Conservation (phyloP, 2,329 filamentous ascomycete species). For the Sordariomycetes sp. region DNA sequence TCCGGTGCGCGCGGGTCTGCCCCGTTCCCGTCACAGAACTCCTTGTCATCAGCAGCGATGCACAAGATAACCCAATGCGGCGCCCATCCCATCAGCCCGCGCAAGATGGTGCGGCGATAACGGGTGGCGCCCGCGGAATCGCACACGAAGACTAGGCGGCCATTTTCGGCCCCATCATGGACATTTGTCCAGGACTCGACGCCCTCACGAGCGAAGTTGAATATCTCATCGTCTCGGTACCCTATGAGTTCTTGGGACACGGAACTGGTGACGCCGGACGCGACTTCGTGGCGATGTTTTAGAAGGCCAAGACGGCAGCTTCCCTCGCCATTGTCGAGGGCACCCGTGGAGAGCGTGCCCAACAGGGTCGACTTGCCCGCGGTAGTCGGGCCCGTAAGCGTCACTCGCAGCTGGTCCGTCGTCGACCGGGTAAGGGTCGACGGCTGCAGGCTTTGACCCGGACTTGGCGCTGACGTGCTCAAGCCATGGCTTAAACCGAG, state of each 20-base stretch:
- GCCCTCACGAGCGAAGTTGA: conserved; percentile 70
- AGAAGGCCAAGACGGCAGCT: conserved; percentile 81
- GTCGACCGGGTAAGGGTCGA: conserved; percentile 24
- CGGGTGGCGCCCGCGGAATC: conserved; percentile 88
- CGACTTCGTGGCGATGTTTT: conserved; percentile 88
- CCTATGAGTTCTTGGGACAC: conserved; percentile 90
- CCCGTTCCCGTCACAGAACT: conserved; percentile 17
- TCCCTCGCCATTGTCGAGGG: conserved; percentile 82
- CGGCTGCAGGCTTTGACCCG: not conserved
- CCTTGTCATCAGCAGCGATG: conserved; percentile 67
- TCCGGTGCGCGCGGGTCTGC: not conserved
- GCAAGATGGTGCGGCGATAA: conserved; percentile 78
- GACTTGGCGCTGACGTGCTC: not conserved
- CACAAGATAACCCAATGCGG: conserved; percentile 91
- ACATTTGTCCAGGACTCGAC: conserved; percentile 93
- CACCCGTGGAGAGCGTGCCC: conserved; percentile 78
- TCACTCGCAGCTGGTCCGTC: conserved; percentile 72
- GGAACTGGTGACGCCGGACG: conserved; percentile 85
- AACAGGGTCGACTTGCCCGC: conserved; percentile 89
- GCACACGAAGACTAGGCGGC: conserved; percentile 75
- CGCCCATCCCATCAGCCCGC: conserved; percentile 88
- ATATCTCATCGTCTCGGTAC: conserved; percentile 51
- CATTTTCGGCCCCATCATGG: conserved; percentile 63
- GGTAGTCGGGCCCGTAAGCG: conserved; percentile 77
- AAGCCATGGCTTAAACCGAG: conserved; percentile 26